Evolutionary conservation across 2,329 filamentous ascomycete species (phyloP), one percentile per base, ranked within the genome.

Genomic region (Claviceps spartinae): DNA sequence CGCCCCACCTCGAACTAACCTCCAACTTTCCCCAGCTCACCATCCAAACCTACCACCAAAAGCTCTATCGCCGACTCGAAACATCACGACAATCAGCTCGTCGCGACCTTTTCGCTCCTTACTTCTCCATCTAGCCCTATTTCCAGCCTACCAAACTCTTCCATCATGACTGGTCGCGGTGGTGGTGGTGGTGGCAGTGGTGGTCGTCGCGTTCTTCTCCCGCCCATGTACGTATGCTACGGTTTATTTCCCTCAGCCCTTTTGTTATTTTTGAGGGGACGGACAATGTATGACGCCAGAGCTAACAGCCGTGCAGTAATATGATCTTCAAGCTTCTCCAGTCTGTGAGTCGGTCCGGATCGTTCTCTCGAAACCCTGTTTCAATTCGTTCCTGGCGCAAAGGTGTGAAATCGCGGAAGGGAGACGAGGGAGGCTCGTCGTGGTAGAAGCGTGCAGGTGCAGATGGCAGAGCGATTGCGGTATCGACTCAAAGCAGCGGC

Each of bases 311-410:
- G 11, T 36, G n/a, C 48, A 70, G 68, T 73, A 72, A 73, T 62
- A 69, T 71, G 59, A 72, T 73, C 56, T 73, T 73, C 81, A 95
- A 93, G 76, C 84, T 96, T 41, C 79, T 97, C 9, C 90, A 83
- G 63, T 72, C 70, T 46, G 68, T 70, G 55, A 68, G 68, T 69
- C 22, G 13, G 9, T 3, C 8, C 40, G 5, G 24, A 20, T 1
- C n/a, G 13, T n/a, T 5, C 14, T 38, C 41, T 24, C 7, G 2
- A 13, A 18, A 2, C 4, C 18, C 4, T 20, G 30, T 34, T 34
- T 5, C 47, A 11, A 42, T 42, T 16, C 20, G 26, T 9, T 30
- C 8, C 18, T 30, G 47, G 24, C 11, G 18, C n/a, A 14, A 5
- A 11, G 14, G 8, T 40, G 34, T 8, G 20, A 2, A 9, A 16